A percentile compares a stretch with the other conserved stretches of the same genome.
Conservation (phyloP, 768 basidiomycete species). For the Psilocybe tampanensis region DNA sequence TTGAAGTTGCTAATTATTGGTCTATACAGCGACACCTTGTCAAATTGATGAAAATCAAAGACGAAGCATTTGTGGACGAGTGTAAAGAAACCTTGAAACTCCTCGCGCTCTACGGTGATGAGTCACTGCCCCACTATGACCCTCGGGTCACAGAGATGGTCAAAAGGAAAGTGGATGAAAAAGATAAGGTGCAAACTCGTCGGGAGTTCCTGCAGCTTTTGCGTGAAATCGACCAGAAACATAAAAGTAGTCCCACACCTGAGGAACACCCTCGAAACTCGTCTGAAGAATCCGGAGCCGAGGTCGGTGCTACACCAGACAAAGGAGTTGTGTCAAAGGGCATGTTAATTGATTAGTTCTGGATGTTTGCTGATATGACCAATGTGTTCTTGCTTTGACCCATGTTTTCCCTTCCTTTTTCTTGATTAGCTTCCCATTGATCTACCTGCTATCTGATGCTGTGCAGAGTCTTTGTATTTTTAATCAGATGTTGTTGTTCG, state of each 20-base stretch:
- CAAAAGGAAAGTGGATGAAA: constrained; percentile 36
- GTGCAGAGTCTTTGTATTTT: neutral
- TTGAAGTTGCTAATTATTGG: neutral
- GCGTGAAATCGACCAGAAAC: constrained; percentile 47
- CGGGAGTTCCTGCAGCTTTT: constrained; percentile 52
- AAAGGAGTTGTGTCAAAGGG: constrained; percentile 10
- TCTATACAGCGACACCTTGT: constrained; percentile 51
- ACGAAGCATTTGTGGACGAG: constrained; percentile 42
- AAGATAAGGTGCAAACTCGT: constrained; percentile 46
- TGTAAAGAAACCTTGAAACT: constrained; percentile 55
- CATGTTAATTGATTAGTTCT: constrained; percentile 10
- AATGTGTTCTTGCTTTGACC: neutral
- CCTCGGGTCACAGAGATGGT: constrained; percentile 51
- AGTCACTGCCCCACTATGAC: constrained; percentile 39
- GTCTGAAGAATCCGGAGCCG: neutral
- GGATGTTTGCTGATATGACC: neutral
- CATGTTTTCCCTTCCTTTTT: neutral
- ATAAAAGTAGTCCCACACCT: constrained; percentile 27
- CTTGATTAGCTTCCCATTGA: neutral
- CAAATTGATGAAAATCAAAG: constrained; percentile 48
- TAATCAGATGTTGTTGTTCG: neutral
- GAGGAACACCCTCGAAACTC: neutral
- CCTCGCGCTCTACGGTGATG: constrained; percentile 56
- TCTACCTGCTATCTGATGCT: neutral
- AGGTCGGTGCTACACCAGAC: neutral